phyloP scores from a whole-genome alignment of 352 stramenopile genomes.

The Globisporangium spinosum region DNA sequence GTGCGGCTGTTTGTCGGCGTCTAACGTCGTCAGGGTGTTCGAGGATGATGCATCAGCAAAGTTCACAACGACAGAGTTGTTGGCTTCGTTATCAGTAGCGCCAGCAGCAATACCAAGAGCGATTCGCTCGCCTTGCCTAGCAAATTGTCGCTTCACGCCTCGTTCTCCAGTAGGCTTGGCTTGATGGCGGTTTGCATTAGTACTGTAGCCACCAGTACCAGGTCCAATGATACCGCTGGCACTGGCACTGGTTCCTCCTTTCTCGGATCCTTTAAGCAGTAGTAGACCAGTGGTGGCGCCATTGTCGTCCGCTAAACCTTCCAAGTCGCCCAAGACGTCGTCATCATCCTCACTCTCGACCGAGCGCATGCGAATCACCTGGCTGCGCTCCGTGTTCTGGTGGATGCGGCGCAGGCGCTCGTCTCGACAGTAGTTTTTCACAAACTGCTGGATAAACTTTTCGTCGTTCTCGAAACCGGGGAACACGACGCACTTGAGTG shows the following conservation, averaged over 20 bases:
- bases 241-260: neutral
- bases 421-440: constrained; percentile 75
- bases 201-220: neutral
- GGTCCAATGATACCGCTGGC: neutral
- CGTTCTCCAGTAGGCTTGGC: neutral
- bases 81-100: too few species aligned
- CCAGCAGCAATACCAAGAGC: neutral
- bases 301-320: neutral
- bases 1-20: constrained; percentile 3
- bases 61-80: neutral
- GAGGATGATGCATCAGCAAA: neutral
- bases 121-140: neutral
- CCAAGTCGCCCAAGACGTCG: neutral
- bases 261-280: neutral
- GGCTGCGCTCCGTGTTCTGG: constrained; percentile 50
- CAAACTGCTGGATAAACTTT: constrained; percentile 61
- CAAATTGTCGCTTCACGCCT: constrained; percentile 5
- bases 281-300: neutral
- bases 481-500: constrained; percentile 62
- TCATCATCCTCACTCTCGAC: constrained; percentile 40
- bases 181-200: neutral
- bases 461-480: constrained; percentile 69
- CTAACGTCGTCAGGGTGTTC: neutral
- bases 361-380: constrained; percentile 50
- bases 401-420: constrained; percentile 68